These are phyloP conservation scores for Avena atlantica DNA, from an alignment of 176 grass and related monocot genomes.

Conservation along the genomic window DNA sequence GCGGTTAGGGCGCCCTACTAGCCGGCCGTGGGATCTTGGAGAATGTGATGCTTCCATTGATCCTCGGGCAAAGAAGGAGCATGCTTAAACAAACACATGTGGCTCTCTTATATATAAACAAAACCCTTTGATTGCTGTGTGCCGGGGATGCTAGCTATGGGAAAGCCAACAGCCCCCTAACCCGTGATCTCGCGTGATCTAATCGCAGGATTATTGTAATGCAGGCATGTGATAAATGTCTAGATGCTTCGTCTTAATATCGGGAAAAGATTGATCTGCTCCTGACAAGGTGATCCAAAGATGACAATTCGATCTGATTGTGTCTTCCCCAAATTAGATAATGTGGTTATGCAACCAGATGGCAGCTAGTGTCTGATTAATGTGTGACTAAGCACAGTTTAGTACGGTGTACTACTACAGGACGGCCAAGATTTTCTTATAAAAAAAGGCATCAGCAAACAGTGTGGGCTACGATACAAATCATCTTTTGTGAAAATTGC, in stretches of 20 bases:
- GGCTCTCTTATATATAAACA: background rate
- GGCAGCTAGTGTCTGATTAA: no score
- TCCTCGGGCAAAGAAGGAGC: conserved; percentile 31
- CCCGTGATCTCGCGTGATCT: conserved; percentile 52
- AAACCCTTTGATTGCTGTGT: no score
- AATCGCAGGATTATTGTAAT: conserved; percentile 21
- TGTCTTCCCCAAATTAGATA: conserved; percentile 17
- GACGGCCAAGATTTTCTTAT: no score
- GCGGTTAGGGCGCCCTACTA: conserved; percentile 16
- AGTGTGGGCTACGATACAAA: no score
- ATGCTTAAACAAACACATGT: background rate
- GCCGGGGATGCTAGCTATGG: no score
- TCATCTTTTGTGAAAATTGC: no score
- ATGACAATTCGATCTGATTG: conserved; percentile 21
- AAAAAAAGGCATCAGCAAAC: no score
- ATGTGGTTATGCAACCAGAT: no score
- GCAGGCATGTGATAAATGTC: conserved; percentile 36
- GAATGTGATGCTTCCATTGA: conserved; percentile 50
- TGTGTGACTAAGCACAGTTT: no score
- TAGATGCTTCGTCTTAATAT: conserved; percentile 36
- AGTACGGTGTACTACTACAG: no score
- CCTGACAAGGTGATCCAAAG: conserved; percentile 29
- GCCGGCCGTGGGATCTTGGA: conserved; percentile 54
- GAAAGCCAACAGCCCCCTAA: conserved; percentile 36
- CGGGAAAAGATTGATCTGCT: background rate